Conservation (phyloP, 1,139 yeast genomes). For the Yamadazyma sp. region DNA sequence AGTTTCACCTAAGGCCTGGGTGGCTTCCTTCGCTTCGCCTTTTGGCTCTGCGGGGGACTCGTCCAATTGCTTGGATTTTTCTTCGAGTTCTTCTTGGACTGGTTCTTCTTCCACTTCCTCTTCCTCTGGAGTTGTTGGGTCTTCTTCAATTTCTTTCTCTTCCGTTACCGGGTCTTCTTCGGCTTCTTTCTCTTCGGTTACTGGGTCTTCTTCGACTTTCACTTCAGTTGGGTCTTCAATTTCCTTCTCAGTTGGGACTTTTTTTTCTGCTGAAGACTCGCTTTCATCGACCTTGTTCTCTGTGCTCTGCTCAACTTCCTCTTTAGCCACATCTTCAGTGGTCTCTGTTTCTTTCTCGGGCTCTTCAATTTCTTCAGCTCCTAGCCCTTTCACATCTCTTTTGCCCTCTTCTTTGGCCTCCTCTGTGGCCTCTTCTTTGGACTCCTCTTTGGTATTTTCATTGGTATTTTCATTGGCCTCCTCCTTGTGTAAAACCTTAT, state of each 20-base stretch:
- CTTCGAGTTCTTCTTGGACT: neutral
- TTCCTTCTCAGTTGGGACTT: neutral
- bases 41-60: no score
- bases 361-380: slow-evolving; percentile 13
- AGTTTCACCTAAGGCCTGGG: slow-evolving; percentile 3
- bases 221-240: neutral
- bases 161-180: neutral
- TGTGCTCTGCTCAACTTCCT: neutral
- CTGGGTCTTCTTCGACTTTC: neutral
- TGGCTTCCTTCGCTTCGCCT: slow-evolving; percentile 4
- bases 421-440: neutral
- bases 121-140: neutral
- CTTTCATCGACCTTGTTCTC: neutral
- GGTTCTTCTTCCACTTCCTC: neutral
- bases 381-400: slow-evolving; percentile 1
- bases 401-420: neutral
- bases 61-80: neutral
- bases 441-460: slow-evolving; percentile 5
- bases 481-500: slow-evolving; percentile 30
- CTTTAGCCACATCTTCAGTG: slow-evolving; percentile 1
- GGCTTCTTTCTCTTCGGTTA: neutral
- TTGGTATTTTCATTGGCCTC: slow-evolving; percentile 1
- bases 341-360: slow-evolving; percentile 2
- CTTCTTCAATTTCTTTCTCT: slow-evolving; percentile 1
- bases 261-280: neutral